Percentiles rank a stretch among this genome's conserved stretches.
Evolutionary conservation across 2,329 filamentous ascomycete species (phyloP).

Genomic region (Phaeosphaeriaceae sp.): DNA sequence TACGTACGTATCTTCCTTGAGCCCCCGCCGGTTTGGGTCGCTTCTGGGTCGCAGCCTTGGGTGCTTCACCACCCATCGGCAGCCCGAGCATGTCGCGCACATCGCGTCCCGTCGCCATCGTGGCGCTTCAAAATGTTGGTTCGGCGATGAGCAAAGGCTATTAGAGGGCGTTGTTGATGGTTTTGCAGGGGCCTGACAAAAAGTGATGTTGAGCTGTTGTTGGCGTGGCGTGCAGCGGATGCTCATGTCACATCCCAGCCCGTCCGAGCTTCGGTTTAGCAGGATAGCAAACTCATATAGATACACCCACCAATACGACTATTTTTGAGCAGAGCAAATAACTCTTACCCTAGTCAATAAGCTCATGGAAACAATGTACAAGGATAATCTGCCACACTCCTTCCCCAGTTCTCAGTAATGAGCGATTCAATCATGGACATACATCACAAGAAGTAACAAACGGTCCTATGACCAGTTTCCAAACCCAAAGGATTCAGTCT

Average conservation of each 20-base stretch:
- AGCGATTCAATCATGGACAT: too few species aligned
- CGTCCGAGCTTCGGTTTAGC: slow-evolving; percentile 5
- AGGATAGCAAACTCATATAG: background rate
- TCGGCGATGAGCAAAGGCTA: slow-evolving; percentile 23
- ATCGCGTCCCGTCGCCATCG: slow-evolving; percentile 60
- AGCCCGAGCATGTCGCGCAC: slow-evolving; percentile 88
- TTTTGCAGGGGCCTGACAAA: slow-evolving; percentile 32
- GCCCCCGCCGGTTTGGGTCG: slow-evolving; percentile 69
- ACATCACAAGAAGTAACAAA: too few species aligned
- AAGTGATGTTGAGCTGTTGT: slow-evolving; percentile 20
- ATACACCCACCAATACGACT: too few species aligned
- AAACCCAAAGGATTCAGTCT: background rate
- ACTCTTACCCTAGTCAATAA: too few species aligned
- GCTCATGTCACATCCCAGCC: slow-evolving; percentile 10
- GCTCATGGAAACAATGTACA: too few species aligned
- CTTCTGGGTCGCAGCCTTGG: slow-evolving; percentile 65
- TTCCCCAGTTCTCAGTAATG: too few species aligned
- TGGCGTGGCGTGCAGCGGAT: slow-evolving; percentile 14
- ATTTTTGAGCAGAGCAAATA: too few species aligned
- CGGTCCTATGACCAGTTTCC: too few species aligned
- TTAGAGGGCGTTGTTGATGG: slow-evolving; percentile 33
- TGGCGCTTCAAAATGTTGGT: slow-evolving; percentile 23
- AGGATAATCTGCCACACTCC: too few species aligned
- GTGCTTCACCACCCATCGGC: slow-evolving; percentile 60
- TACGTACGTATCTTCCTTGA: slow-evolving; percentile 62